A percentile compares a stretch with the other conserved stretches of the same genome.
Evolutionary conservation across 73 alveolate genomes (phyloP).

Genomic region (Symbiodinium pilosum): DNA sequence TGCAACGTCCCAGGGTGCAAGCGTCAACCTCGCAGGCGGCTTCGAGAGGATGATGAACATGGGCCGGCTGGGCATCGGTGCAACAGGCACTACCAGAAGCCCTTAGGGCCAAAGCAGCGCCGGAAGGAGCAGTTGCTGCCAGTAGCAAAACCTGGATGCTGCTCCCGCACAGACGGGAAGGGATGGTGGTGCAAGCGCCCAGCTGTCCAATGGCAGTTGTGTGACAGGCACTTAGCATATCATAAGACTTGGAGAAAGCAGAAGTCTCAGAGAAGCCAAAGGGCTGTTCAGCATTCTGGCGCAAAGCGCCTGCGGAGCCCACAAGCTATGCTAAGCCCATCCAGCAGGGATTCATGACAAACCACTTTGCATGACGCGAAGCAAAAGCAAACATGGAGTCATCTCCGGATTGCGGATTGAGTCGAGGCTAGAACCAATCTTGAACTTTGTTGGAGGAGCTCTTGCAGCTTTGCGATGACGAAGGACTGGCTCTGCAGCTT

Average conservation of each 20-base stretch:
- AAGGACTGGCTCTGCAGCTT: not conserved
- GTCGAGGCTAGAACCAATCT: too few species aligned
- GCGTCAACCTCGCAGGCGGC: not conserved
- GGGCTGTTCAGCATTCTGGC: not conserved
- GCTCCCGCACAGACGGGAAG: slow-evolving; percentile 30
- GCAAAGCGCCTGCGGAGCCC: not conserved
- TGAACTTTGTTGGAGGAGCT: too few species aligned
- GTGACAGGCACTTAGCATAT: not conserved
- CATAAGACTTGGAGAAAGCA: not conserved
- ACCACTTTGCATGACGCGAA: not conserved
- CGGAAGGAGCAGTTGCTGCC: not conserved
- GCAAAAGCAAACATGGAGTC: too few species aligned
- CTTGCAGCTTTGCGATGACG: not conserved
- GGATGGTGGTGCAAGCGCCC: slow-evolving; percentile 72
- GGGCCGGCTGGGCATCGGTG: not conserved
- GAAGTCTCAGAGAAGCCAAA: not conserved
- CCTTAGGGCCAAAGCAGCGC: not conserved
- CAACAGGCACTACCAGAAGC: not conserved
- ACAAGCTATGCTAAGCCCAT: not conserved
- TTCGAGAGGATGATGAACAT: not conserved
- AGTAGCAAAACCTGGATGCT: not conserved
- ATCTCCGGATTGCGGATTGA: too few species aligned
- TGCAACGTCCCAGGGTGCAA: not conserved
- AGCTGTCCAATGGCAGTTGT: not conserved
- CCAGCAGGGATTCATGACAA: not conserved